Evolutionary conservation across 1,139 yeast species (phyloP).

Genomic region (Yamadazyma diddensiae): DNA sequence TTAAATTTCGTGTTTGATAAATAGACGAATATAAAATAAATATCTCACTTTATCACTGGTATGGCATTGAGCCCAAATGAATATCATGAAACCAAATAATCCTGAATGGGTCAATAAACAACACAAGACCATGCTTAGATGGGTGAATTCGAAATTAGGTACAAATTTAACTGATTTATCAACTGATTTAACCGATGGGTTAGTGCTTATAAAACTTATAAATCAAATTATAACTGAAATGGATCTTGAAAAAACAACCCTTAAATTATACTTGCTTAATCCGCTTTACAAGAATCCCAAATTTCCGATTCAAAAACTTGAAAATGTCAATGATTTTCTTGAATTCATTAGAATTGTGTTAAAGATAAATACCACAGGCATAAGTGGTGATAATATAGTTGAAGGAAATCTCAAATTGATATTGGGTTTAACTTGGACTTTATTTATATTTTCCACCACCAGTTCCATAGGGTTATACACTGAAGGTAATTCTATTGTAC

Average conservation of each 20-base stretch:
- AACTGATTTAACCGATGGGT: constrained; percentile 38
- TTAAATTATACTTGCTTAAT: constrained; percentile 24
- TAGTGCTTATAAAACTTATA: constrained; percentile 35
- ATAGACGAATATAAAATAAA: too few relatives aligned
- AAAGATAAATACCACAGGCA: constrained; percentile 50
- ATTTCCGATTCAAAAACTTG: constrained; percentile 58
- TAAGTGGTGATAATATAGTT: constrained; percentile 66
- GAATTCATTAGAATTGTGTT: constrained; percentile 53
- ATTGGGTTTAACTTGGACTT: constrained; percentile 65
- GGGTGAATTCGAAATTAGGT: constrained; percentile 41
- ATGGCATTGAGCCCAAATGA: background rate
- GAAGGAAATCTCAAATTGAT: constrained; percentile 63
- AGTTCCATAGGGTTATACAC: constrained; percentile 28
- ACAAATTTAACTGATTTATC: constrained; percentile 24
- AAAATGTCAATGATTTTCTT: constrained; percentile 56
- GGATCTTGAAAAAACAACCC: constrained; percentile 16
- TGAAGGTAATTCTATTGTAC: constrained; percentile 29
- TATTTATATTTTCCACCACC: constrained; percentile 51
- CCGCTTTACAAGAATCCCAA: constrained; percentile 47
- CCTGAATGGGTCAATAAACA: constrained; percentile 42
- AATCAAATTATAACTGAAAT: constrained; percentile 25
- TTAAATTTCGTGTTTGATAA: too few relatives aligned
- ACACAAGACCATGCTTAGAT: constrained; percentile 44
- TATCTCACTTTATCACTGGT: background rate
- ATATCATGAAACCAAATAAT: constrained; percentile 18